Percentiles rank a stretch among this genome's conserved stretches.
phyloP scores from a whole-genome alignment of 2,329 filamentous ascomycete genomes.

The Sclerotinia borealis region DNA sequence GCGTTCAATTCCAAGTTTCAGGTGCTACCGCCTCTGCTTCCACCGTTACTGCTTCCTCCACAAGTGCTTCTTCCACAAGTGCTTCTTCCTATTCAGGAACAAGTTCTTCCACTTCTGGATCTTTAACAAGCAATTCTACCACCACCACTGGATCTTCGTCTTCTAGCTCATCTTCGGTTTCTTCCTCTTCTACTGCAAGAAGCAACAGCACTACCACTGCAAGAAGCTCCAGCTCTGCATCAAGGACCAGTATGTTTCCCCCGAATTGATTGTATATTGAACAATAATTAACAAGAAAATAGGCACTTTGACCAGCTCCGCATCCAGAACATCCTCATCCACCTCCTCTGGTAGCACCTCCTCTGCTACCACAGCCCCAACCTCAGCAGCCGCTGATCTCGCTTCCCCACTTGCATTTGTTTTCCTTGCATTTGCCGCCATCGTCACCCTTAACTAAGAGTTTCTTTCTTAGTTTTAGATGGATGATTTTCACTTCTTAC shows the following conservation, averaged over 20 bases:
- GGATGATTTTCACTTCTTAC: background rate
- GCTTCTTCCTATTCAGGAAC: slow-evolving; percentile 14
- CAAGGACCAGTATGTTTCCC: slow-evolving; percentile 2
- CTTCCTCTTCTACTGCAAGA: background rate
- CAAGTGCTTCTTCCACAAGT: slow-evolving; percentile 8
- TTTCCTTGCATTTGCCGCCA: slow-evolving; percentile 28
- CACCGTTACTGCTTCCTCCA: slow-evolving; percentile 11
- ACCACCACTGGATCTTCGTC: background rate
- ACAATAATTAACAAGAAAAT: background rate
- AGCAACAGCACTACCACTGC: background rate
- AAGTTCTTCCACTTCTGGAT: slow-evolving; percentile 3
- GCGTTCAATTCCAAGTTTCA: slow-evolving; percentile 24
- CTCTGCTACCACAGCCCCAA: slow-evolving; percentile 10
- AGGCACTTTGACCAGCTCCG: slow-evolving; percentile 2
- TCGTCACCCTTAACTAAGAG: slow-evolving; percentile 28
- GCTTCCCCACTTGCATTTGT: slow-evolving; percentile 30
- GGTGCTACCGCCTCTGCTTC: slow-evolving; percentile 18
- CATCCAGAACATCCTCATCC: background rate
- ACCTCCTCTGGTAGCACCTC: slow-evolving; percentile 4
- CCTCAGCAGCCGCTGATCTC: slow-evolving; percentile 21
- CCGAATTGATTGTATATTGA: background rate
- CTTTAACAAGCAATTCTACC: background rate
- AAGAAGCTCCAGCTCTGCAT: background rate
- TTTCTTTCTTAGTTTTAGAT: background rate
- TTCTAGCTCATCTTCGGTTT: background rate